Evolutionary conservation across 2,329 filamentous ascomycete genomes (phyloP), one percentile per base, ranked within the genome.

Genomic region (Dothideomycetidae sp.): DNA sequence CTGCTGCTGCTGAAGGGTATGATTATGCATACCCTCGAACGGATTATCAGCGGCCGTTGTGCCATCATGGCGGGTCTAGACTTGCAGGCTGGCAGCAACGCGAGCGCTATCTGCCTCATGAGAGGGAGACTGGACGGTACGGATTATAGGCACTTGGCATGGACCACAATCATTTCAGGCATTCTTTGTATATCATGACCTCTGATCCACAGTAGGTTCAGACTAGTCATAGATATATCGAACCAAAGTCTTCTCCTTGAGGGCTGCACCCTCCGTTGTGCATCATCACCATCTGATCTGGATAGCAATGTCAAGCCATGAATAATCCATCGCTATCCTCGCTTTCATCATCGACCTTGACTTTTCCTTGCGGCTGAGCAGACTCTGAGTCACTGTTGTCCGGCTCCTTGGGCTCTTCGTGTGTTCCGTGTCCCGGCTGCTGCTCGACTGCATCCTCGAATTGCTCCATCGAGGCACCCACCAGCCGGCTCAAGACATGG

Each of bases 401-500:
- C 31, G 10, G 12, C 10, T 18, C 12, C 10, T 33, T 16, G 31
- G 12, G 12, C 5, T 16, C 16, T 18, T 33, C 10, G n/a, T n/a
- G n/a, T 18, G 15, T 18, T 11, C 31, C 5, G 12, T 13, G 10
- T 18, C 10, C 19, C 31, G 31, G 12, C 31, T 5, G 12, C 16
- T 18, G 15, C 10, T n/a, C n/a, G n/a, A n/a, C n/a, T n/a, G n/a
- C n/a, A n/a, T n/a, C n/a, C n/a, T n/a, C n/a, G n/a, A n/a, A n/a
- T n/a, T n/a, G n/a, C n/a, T 23, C 35, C 30, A 23, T 32, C 18
- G 30, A 29, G 4, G 19, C 36, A 26, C 12, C 29, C 10, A 30
- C 36, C 17, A 38, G 21, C 30, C 33, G 31, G 9, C 15, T 19
- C 7, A 38, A 16, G 17, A 38, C 17, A 3, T n/a, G 16, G 16